Percentiles rank a stretch among this genome's conserved stretches.
Evolutionary conservation across 2,329 filamentous ascomycete genomes (phyloP).

Genomic region (Pseudogymnoascus sp.): DNA sequence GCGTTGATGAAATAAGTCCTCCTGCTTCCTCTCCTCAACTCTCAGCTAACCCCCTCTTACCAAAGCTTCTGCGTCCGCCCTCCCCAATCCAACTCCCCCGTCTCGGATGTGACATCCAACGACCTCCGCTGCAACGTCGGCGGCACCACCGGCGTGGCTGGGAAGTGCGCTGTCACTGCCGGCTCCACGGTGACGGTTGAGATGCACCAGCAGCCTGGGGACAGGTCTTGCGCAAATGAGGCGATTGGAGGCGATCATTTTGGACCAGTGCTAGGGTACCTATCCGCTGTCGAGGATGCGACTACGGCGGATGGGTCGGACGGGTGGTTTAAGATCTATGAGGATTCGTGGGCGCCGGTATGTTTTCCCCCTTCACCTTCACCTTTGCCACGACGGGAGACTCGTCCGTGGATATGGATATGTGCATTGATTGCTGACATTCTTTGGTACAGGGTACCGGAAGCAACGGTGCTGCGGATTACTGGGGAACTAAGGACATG

Average conservation of each 20-base stretch:
- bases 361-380: background rate
- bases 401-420: background rate
- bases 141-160: constrained; percentile 27
- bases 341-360: constrained; percentile 32
- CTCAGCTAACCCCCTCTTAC: constrained; percentile 39
- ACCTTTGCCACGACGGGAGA: too few species aligned
- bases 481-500: constrained; percentile 14
- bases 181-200: constrained; percentile 38
- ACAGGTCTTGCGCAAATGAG: constrained; percentile 38
- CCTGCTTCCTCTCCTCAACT: constrained; percentile 22
- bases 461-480: background rate
- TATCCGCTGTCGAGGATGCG: constrained; percentile 42
- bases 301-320: constrained; percentile 35
- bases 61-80: constrained; percentile 37
- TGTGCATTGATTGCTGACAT: background rate
- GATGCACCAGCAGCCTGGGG: constrained; percentile 47
- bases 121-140: constrained; percentile 43
- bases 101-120: constrained; percentile 39
- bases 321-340: constrained; percentile 46
- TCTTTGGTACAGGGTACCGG: background rate
- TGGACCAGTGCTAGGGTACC: constrained; percentile 44
- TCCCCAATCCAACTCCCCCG: constrained; percentile 42
- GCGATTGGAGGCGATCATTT: constrained; percentile 48
- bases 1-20: constrained; percentile 35
- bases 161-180: constrained; percentile 39